Base-by-base conservation (phyloP, 495 filamentous ascomycete genomes). In the Hyaloscypha finlandica region DNA sequence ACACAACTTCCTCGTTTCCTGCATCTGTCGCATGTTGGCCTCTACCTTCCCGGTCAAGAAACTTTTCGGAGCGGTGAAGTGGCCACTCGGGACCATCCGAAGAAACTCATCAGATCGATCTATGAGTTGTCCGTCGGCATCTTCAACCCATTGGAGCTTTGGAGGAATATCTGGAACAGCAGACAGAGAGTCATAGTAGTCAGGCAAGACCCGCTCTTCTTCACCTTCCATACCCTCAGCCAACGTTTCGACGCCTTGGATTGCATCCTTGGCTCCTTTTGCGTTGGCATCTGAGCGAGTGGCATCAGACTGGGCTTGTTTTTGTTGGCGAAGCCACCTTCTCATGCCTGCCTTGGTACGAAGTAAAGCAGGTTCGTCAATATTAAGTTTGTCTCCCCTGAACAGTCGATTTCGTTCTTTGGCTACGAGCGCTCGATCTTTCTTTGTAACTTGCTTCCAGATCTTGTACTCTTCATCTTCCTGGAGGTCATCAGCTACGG, bases 381-480 rank as follows among this genome's bases (percentile, higher is more conserved):
- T 72, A 71, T 97, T 96, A 22, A 99, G 81, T 75, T 86, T 92
- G 70, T 94, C 89, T 42, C 88, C 89, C 65, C 88, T 86, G 74
- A 99, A 94, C 25, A 98, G 83, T 56, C 91, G 89, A 77, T 94
- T 89, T 30, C 95, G 81, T 66, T 89, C 85, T 65, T 84, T 88
- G 11, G 95, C 93, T 48, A 94, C 87, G 16, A 90, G 80, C n/a
- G 95, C 95, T 55, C 95, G 88, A 68, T 96, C 93, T 75, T 96
- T 97, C 78, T 97, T 97, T 3, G 95, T 99, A 45, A 97, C 92
- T 75, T 96, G 94, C 80, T 98, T 99, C 95, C 95, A 99, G 51
- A 93, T 91, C 74, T 96, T 96, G 80, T 94, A 97, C 70, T 96
- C 94, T 1, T 92, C 86, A 71, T 97, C 94, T 68, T 97, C 85